Evolutionary conservation across 768 basidiomycete genomes (phyloP), one percentile per base, ranked within the genome.

Genomic region (Ephemerocybe angulata): DNA sequence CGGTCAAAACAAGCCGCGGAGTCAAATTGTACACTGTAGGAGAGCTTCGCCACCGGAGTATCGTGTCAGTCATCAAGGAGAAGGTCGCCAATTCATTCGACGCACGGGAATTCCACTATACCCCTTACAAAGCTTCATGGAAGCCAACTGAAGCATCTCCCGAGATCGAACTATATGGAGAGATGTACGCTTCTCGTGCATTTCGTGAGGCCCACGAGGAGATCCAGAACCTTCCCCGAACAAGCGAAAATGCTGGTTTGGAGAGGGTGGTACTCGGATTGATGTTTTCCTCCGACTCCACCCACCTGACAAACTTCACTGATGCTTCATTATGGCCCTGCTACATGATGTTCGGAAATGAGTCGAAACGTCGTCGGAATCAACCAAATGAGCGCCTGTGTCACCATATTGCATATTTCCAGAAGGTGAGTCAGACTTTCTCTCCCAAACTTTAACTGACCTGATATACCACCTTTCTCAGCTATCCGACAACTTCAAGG

Each of bases 401-500:
- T 15, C 70, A 77, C 49, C 73, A 74, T 46, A 8, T 76, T 17
- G 74, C 69, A 11, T 77, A 76, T 56, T 67, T 79, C 24, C 73
- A 71, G 56, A 70, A 10, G 62, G 67, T 1, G 64, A 68, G 47
- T 31, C 27, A 10, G 41, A 19, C 41, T 7, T n/a, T 43, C 41
- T n/a, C n/a, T n/a, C n/a, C n/a, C n/a, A n/a, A n/a, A n/a, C 7
- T n/a, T n/a, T n/a, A 21, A 21, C 19, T 8, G 41, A 43, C 41
- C 10, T 43, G n/a, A 43, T 24, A 10, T 7, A 8, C 19, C 41
- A 35, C 8, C 21, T 42, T 27, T 28, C 12, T 28, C 19, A 50
- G 48, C 48, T 33, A 13, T 25, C 48, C 11, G 29, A 30, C 48
- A 19, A 33, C 19, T 50, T 50, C 48, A 35, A 50, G 15, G 48